A percentile compares a stretch with the other conserved stretches of the same genome.
These are phyloP conservation scores for Bryoglossum gracile DNA, from an alignment of 495 filamentous ascomycete species.

Conservation along the genomic window DNA sequence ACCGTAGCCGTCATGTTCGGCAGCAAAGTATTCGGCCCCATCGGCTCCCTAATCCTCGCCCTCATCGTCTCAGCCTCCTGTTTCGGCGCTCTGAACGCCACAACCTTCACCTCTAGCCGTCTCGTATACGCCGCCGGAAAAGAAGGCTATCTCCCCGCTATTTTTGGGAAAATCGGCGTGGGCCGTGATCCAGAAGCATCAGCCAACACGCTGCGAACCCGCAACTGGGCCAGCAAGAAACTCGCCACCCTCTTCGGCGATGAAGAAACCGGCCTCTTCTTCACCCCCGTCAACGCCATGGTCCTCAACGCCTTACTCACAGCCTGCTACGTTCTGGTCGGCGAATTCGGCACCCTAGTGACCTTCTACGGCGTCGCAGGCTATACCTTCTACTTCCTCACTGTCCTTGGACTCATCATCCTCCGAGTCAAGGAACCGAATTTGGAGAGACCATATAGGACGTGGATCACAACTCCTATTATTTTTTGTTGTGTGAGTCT, in stretches of 20 bases:
- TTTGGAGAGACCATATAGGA: slow-evolving; percentile 82
- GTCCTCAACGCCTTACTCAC: slow-evolving; percentile 69
- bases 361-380: slow-evolving; percentile 97
- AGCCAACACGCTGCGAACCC: slow-evolving; percentile 42
- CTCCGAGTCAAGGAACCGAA: slow-evolving; percentile 81
- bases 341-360: slow-evolving; percentile 84
- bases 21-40: slow-evolving; percentile 75
- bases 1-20: slow-evolving; percentile 95
- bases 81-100: slow-evolving; percentile 87
- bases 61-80: slow-evolving; percentile 83
- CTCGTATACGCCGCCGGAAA: slow-evolving; percentile 92
- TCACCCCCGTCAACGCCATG: slow-evolving; percentile 88
- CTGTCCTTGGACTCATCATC: slow-evolving; percentile 87
- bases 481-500: slow-evolving; percentile 97
- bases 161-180: slow-evolving; percentile 80
- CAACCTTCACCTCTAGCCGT: slow-evolving; percentile 87
- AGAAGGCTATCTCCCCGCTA: slow-evolving; percentile 81
- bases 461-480: slow-evolving; percentile 94
- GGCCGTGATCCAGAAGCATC: slow-evolving; percentile 33
- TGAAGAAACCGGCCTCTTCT: slow-evolving; percentile 57
- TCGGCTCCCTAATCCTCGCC: slow-evolving; percentile 77
- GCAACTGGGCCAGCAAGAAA: slow-evolving; percentile 50
- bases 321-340: slow-evolving; percentile 67
- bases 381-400: slow-evolving; percentile 94
- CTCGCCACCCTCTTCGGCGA: slow-evolving; percentile 53